phyloP scores from a whole-genome alignment of 768 basidiomycete genomes.

The Fomitopsis pulvina region DNA sequence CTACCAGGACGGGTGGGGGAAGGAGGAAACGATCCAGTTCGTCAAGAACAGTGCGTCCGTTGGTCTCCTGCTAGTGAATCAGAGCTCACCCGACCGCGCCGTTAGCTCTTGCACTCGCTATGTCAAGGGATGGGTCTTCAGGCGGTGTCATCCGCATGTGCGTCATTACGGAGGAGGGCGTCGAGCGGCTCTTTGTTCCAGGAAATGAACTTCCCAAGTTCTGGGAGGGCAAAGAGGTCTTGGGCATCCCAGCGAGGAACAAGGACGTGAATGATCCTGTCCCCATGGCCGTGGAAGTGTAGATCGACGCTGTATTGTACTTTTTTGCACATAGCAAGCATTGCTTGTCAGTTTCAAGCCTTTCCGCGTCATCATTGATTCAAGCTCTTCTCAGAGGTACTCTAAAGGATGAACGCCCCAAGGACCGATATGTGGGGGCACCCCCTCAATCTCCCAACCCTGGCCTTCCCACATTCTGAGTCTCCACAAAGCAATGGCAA shows the following conservation, averaged over 20 bases:
- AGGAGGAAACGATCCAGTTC: constrained; percentile 87
- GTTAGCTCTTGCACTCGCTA: constrained; percentile 86
- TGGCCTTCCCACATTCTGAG: constrained; percentile 69
- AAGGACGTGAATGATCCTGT: constrained; percentile 19
- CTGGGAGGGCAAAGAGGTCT: constrained; percentile 81
- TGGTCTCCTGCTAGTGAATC: not conserved
- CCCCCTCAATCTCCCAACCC: constrained; percentile 34
- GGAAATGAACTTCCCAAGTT: constrained; percentile 85
- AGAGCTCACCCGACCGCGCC: not conserved
- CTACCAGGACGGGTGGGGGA: constrained; percentile 86
- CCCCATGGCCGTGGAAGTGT: constrained; percentile 41
- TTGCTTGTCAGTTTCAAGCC: not conserved
- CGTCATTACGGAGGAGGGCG: constrained; percentile 88
- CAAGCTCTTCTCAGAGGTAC: too few relatives aligned
- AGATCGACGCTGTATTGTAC: constrained; percentile 11
- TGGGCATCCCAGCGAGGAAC: constrained; percentile 31
- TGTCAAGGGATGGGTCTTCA: constrained; percentile 97
- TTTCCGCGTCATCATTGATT: not conserved
- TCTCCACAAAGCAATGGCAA: constrained; percentile 75
- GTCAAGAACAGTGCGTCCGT: constrained; percentile 84
- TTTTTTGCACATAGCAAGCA: not conserved
- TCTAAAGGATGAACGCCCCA: not conserved
- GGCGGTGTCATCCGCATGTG: constrained; percentile 97
- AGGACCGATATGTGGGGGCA: not conserved
- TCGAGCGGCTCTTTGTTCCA: constrained; percentile 89